Evolutionary conservation across 495 filamentous ascomycete species (phyloP).

Genomic region (Talaromyces wortmannii): DNA sequence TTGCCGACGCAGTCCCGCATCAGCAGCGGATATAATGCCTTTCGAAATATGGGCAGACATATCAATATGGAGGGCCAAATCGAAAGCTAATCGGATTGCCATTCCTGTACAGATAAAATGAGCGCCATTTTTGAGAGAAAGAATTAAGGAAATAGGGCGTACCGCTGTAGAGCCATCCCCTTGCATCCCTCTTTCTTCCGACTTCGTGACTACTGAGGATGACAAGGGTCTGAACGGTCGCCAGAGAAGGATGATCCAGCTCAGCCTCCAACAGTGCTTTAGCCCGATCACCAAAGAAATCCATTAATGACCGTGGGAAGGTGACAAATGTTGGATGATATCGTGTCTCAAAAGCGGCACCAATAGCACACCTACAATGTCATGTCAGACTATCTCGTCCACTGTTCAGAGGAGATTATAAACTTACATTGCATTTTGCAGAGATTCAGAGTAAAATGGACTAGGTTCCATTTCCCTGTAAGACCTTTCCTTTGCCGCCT

Average conservation of each 20-base stretch:
- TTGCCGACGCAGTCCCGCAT: constrained; percentile 36
- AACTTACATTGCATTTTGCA: constrained; percentile 42
- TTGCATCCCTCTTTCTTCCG: constrained; percentile 38
- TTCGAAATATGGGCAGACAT: constrained; percentile 37
- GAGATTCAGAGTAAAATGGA: constrained; percentile 41
- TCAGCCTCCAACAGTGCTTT: constrained; percentile 43
- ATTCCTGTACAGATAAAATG: constrained; percentile 25
- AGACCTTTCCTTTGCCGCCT: constrained; percentile 31
- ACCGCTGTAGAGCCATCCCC: constrained; percentile 46
- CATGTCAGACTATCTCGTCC: not conserved
- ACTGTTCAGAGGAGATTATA: not conserved
- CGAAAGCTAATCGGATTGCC: constrained; percentile 44
- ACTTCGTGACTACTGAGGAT: constrained; percentile 43
- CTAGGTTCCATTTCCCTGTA: constrained; percentile 34
- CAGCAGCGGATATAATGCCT: constrained; percentile 32
- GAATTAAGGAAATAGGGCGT: not conserved
- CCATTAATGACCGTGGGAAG: constrained; percentile 37
- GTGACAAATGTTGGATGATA: constrained; percentile 41
- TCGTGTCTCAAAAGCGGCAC: constrained; percentile 39
- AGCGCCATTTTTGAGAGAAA: not conserved
- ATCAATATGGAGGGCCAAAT: constrained; percentile 43
- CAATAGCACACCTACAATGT: constrained; percentile 35
- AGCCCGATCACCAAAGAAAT: constrained; percentile 42
- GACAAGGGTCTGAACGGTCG: constrained; percentile 44
- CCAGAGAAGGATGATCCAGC: constrained; percentile 40